Conservation (phyloP, 306 rosid genomes). For the Dalbergia cochinchinensis region DNA sequence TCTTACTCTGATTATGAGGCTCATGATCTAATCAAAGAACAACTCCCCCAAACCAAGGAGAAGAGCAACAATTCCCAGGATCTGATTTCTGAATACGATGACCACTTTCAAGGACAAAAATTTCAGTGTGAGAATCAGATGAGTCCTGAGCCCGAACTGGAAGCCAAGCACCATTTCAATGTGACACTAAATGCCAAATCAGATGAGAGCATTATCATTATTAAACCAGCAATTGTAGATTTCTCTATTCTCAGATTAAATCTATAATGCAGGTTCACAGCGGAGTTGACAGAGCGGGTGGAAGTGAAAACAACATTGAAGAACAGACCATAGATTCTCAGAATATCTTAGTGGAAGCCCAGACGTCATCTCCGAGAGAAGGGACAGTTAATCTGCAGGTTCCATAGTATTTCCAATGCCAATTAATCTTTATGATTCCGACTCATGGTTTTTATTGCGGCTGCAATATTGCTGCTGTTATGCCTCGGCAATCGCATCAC, state of each 20-base stretch:
- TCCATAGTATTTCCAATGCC: conserved; percentile 10
- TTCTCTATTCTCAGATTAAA: conserved; percentile 37
- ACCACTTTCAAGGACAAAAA: not conserved
- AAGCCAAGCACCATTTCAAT: not conserved
- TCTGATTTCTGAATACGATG: conserved; percentile 14
- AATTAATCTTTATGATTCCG: not conserved
- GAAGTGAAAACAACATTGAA: conserved; percentile 30
- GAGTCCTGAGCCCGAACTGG: conserved; percentile 8
- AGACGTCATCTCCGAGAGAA: not conserved
- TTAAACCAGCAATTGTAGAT: not conserved
- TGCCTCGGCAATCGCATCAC: no score
- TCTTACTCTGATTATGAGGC: conserved; percentile 6
- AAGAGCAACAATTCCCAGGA: conserved; percentile 15
- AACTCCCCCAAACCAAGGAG: conserved; percentile 25
- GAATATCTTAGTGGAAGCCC: not conserved
- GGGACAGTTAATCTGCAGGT: conserved; percentile 40
- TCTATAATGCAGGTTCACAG: conserved; percentile 4
- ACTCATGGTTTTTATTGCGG: no score
- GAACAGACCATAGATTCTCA: not conserved
- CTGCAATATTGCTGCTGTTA: no score
- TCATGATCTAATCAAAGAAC: not conserved
- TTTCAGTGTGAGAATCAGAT: not conserved
- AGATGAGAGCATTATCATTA: not conserved
- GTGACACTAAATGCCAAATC: not conserved
- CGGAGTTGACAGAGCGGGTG: conserved; percentile 10